Evolutionary conservation across 148 eudicot species (phyloP).

Genomic region (Rhododendron henanense): DNA sequence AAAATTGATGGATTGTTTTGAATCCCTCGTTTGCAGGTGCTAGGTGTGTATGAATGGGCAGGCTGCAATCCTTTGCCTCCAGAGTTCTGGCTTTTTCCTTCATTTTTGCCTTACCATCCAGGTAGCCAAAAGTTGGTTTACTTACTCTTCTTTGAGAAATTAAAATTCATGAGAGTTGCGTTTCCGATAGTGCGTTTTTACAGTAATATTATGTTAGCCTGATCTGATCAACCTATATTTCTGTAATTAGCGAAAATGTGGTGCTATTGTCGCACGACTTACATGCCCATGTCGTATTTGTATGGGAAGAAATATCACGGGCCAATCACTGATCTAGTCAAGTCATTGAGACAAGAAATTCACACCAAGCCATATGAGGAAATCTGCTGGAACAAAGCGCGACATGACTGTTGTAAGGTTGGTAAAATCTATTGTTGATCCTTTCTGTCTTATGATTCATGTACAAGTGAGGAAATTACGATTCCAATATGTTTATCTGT

Average conservation of each 20-base stretch:
- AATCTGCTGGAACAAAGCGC: constrained; percentile 32
- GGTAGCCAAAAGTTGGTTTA: constrained; percentile 4
- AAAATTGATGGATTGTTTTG: background rate
- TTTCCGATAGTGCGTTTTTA: background rate
- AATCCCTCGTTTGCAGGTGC: constrained; percentile 13
- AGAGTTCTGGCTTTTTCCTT: constrained; percentile 38
- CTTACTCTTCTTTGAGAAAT: no score
- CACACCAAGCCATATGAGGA: constrained; percentile 27
- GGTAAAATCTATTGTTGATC: background rate
- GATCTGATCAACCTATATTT: background rate
- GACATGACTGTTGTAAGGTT: constrained; percentile 37
- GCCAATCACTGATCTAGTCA: constrained; percentile 32
- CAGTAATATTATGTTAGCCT: background rate
- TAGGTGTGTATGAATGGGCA: constrained; percentile 39
- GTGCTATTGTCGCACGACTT: constrained; percentile 37
- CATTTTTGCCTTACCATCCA: constrained; percentile 33
- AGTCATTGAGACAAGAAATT: constrained; percentile 28
- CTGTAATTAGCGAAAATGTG: constrained; percentile 35
- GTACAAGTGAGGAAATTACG: background rate
- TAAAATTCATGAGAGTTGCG: background rate
- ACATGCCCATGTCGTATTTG: constrained; percentile 42
- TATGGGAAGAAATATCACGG: constrained; percentile 32
- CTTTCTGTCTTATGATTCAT: background rate
- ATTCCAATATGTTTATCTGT: background rate
- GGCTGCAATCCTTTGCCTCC: constrained; percentile 36